These are phyloP conservation scores for Fusarium piperis DNA, from an alignment of 2,329 filamentous ascomycete species.

Conservation along the genomic window DNA sequence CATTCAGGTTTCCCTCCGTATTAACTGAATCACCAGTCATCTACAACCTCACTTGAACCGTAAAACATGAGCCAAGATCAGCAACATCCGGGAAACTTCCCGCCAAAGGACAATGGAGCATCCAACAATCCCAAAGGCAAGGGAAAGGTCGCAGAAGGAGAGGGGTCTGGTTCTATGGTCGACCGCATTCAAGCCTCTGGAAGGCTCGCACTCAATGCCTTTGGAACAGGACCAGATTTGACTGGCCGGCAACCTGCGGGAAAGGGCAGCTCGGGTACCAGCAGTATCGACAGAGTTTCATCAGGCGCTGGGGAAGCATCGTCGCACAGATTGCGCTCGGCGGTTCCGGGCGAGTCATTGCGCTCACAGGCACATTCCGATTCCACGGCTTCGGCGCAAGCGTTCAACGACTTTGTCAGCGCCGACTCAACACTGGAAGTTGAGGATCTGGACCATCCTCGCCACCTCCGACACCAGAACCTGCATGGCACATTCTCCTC, in stretches of 20 bases:
- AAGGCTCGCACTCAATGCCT: slow-evolving; percentile 40
- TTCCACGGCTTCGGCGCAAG: slow-evolving; percentile 47
- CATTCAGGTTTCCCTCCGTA: neutral
- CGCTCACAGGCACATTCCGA: slow-evolving; percentile 18
- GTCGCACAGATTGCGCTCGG: slow-evolving; percentile 31
- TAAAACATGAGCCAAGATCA: slow-evolving; percentile 23
- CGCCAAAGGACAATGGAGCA: neutral
- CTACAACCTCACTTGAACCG: neutral
- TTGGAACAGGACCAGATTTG: slow-evolving; percentile 30
- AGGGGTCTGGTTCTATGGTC: slow-evolving; percentile 21
- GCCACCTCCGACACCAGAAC: neutral
- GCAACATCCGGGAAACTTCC: neutral
- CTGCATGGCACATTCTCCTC: neutral
- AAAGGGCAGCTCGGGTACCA: slow-evolving; percentile 32
- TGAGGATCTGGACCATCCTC: slow-evolving; percentile 1
- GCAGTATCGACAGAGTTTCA: slow-evolving; percentile 20
- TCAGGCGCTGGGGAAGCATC: slow-evolving; percentile 32
- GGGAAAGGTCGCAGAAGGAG: slow-evolving; percentile 27
- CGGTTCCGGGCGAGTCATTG: slow-evolving; percentile 25
- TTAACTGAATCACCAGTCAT: neutral
- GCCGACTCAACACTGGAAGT: slow-evolving; percentile 19
- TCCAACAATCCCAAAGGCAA: slow-evolving; percentile 28
- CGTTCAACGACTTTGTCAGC: slow-evolving; percentile 39
- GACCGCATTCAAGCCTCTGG: slow-evolving; percentile 44
- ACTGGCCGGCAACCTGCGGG: slow-evolving; percentile 22